Percentiles rank a stretch among this genome's conserved stretches.
These are phyloP conservation scores for Cladosporium sp. DNA, from an alignment of 2,329 filamentous ascomycete genomes.

Conservation along the genomic window DNA sequence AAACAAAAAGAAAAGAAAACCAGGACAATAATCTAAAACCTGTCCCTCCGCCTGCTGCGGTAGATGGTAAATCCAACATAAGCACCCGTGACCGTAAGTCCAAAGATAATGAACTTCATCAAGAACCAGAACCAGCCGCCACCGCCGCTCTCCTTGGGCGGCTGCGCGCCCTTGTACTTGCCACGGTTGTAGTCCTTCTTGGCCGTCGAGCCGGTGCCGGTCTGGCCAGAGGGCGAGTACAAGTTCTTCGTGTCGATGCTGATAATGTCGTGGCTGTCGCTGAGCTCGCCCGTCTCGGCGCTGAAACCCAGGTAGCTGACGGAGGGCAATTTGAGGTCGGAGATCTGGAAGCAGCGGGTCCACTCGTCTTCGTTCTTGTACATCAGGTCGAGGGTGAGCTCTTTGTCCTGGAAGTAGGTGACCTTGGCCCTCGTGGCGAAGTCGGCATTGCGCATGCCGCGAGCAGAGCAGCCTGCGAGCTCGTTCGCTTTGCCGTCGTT, in stretches of 20 bases:
- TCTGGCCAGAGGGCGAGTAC: constrained; percentile 58
- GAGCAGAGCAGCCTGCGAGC: constrained; percentile 88
- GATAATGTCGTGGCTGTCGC: constrained; percentile 97
- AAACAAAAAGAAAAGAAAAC: neutral
- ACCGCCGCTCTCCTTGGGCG: constrained; percentile 46
- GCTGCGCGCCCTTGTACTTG: constrained; percentile 35
- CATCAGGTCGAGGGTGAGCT: constrained; percentile 82
- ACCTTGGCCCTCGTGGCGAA: constrained; percentile 80
- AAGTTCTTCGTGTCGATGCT: constrained; percentile 81
- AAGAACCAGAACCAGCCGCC: constrained; percentile 68
- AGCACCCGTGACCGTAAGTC: constrained; percentile 63
- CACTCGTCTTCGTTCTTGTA: constrained; percentile 89
- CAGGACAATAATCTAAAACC: constrained; percentile 35
- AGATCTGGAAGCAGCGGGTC: constrained; percentile 79
- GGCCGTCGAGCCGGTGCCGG: constrained; percentile 22
- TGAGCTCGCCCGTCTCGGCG: constrained; percentile 91
- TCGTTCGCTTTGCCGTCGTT: constrained; percentile 93
- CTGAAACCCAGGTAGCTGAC: constrained; percentile 63
- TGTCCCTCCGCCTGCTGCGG: constrained; percentile 52
- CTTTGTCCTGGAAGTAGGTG: constrained; percentile 96
- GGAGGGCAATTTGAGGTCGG: constrained; percentile 67
- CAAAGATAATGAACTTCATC: constrained; percentile 76
- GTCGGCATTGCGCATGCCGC: constrained; percentile 74
- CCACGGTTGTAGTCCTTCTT: constrained; percentile 41
- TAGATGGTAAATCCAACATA: constrained; percentile 88